Conservation (phyloP, 2,329 filamentous ascomycete genomes). For the Fusarium pseudocircinatum region DNA sequence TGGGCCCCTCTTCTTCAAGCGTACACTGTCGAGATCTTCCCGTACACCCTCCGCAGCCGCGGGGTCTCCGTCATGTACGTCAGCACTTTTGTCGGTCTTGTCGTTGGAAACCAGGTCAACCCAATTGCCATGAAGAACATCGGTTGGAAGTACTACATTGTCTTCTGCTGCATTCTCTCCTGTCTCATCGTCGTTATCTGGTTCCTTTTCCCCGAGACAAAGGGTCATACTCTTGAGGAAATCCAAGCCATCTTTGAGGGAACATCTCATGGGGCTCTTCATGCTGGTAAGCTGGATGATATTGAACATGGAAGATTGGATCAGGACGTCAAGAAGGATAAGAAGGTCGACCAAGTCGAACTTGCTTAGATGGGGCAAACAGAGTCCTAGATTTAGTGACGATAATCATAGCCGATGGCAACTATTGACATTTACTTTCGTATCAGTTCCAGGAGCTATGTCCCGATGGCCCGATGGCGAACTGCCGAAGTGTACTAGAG, state of each 20-base stretch:
- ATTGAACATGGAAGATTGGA: conserved; percentile 11
- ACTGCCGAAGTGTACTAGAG: too few species aligned
- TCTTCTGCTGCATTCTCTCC: conserved; percentile 50
- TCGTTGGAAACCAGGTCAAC: conserved; percentile 53
- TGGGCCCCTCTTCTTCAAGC: conserved; percentile 48
- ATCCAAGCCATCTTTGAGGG: conserved; percentile 46
- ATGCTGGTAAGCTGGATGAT: conserved; percentile 14
- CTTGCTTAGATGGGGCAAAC: not conserved
- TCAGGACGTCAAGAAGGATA: conserved; percentile 14
- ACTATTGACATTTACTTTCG: not conserved
- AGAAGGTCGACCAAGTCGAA: conserved; percentile 30
- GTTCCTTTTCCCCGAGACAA: conserved; percentile 51
- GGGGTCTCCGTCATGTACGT: conserved; percentile 36
- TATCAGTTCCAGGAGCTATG: not conserved
- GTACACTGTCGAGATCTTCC: conserved; percentile 44
- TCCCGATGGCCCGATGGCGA: not conserved
- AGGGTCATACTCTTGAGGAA: conserved; percentile 45
- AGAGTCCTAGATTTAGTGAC: too few species aligned
- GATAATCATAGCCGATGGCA: not conserved
- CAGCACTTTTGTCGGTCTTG: conserved; percentile 33
- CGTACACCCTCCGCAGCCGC: conserved; percentile 34
- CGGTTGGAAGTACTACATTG: conserved; percentile 53
- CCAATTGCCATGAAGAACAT: conserved; percentile 52
- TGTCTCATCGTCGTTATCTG: conserved; percentile 48
- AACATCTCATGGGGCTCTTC: not conserved